Conservation (phyloP, 306 rosid genomes). For the Rosa multiflora region DNA sequence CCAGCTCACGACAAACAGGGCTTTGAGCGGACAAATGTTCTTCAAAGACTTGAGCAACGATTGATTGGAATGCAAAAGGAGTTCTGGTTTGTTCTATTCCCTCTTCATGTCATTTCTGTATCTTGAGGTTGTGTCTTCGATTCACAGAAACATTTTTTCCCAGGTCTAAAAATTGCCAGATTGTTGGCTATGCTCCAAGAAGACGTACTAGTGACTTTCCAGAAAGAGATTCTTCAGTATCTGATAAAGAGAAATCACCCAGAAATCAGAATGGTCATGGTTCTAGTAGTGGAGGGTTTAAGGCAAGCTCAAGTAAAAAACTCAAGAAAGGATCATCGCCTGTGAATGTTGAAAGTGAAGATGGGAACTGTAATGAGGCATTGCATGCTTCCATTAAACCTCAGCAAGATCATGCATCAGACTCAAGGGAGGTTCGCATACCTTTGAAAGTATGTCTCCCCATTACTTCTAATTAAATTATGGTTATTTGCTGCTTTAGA, state of each 20-base stretch:
- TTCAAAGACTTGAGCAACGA: conserved; percentile 70
- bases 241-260: conserved; percentile 12
- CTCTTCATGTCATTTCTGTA: not conserved
- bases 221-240: conserved; percentile 36
- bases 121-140: not conserved
- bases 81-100: conserved; percentile 57
- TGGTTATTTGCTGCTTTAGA: conserved; percentile 1
- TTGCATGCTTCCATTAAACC: conserved; percentile 22
- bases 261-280: conserved; percentile 20
- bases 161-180: conserved; percentile 64
- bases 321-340: conserved; percentile 21
- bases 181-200: conserved; percentile 69
- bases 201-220: conserved; percentile 19
- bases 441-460: conserved; percentile 7
- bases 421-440: conserved; percentile 21
- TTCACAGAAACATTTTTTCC: not conserved
- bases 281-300: conserved; percentile 7
- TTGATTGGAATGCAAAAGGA: conserved; percentile 68
- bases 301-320: not conserved
- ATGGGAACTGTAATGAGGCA: conserved; percentile 23
- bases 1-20: conserved; percentile 98
- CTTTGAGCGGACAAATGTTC: conserved; percentile 82
- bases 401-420: conserved; percentile 32
- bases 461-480: conserved; percentile 15
- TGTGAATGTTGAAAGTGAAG: conserved; percentile 14